phyloP scores from a whole-genome alignment of 73 alveolate genomes.

The Paramecium biaurelia region DNA sequence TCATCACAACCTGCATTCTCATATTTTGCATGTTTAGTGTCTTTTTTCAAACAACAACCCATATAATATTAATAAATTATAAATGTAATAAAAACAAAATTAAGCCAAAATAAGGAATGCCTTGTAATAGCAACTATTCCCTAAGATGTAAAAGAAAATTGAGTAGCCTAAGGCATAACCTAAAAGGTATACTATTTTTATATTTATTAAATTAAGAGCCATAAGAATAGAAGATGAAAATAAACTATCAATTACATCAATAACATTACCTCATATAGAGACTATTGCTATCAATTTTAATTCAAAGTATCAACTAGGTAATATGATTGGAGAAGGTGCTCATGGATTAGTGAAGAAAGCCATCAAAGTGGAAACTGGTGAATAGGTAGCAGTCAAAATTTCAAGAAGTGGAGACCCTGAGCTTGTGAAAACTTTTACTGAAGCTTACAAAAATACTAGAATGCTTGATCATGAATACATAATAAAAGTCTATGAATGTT shows the following conservation, averaged over 20 bases:
- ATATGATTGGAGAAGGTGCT: conserved; percentile 83
- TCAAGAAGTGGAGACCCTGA: conserved; percentile 60
- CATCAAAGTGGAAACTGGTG: conserved; percentile 56
- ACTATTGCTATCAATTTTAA: background rate
- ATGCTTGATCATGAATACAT: conserved; percentile 44
- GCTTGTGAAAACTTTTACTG: background rate
- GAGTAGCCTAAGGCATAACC: background rate
- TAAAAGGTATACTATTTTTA: background rate
- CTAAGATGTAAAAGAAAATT: background rate
- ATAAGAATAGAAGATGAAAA: background rate
- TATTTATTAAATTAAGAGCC: background rate
- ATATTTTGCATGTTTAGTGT: background rate
- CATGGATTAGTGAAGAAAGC: conserved; percentile 83
- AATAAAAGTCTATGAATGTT: conserved; percentile 57
- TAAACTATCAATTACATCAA: background rate
- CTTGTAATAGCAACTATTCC: background rate
- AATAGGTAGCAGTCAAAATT: conserved; percentile 76
- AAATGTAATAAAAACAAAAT: background rate
- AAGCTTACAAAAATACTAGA: conserved; percentile 42
- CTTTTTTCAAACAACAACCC: background rate
- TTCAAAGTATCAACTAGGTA: conserved; percentile 64
- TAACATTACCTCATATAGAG: background rate
- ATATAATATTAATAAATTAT: background rate
- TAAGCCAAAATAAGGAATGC: background rate
- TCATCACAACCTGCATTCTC: conserved; percentile 19